Percentiles rank a stretch among this genome's conserved stretches.
Conservation (phyloP, 75 land plant species). For the Picea glauca region DNA sequence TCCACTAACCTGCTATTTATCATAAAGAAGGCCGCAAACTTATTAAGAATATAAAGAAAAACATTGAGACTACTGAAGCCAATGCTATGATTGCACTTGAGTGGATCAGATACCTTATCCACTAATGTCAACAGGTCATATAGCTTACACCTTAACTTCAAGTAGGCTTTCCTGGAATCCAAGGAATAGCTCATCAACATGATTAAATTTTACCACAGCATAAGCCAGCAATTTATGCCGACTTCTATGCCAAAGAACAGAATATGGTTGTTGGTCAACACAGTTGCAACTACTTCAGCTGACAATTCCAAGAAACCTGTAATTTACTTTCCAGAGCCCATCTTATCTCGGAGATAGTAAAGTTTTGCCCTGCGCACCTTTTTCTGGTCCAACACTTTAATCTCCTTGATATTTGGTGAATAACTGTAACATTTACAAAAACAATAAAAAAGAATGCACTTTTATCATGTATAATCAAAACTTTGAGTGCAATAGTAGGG, state of each 20-base stretch:
- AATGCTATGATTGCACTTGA: background rate
- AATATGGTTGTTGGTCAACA: background rate
- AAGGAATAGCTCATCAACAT: background rate
- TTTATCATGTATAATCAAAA: background rate
- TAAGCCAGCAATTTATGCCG: background rate
- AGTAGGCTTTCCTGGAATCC: background rate
- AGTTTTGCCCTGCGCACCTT: constrained; percentile 89
- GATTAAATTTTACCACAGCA: background rate
- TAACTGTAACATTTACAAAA: constrained; percentile 48
- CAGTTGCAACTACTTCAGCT: background rate
- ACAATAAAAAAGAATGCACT: background rate
- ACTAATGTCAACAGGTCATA: too few relatives aligned
- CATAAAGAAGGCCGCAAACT: background rate
- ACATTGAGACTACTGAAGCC: background rate
- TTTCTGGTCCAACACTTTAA: constrained; percentile 69
- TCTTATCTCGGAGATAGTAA: constrained; percentile 86
- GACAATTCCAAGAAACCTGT: background rate
- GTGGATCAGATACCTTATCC: background rate
- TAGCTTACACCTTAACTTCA: background rate
- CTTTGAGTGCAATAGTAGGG: background rate
- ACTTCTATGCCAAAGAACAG: background rate
- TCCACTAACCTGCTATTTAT: background rate
- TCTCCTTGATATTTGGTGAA: constrained; percentile 91
- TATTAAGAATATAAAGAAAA: background rate
- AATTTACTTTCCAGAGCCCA: constrained; percentile 7